A percentile compares a stretch with the other conserved stretches of the same genome.
These are phyloP conservation scores for Brasenia schreberi DNA, from an alignment of 164 flowering plant genomes.

Conservation along the genomic window DNA sequence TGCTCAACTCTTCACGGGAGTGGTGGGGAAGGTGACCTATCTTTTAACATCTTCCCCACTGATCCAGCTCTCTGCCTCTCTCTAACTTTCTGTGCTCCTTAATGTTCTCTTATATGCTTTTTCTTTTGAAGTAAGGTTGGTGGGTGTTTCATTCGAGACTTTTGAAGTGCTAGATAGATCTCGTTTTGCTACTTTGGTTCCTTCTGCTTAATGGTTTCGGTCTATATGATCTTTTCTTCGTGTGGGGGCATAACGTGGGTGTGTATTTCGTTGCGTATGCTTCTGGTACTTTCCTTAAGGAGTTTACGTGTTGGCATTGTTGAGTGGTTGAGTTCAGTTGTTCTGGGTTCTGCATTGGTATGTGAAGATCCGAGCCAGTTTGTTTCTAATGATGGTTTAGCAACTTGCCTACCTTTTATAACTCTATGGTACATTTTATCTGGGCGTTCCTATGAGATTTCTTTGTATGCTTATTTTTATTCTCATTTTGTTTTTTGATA, in stretches of 20 bases:
- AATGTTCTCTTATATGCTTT: background rate
- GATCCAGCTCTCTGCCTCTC: background rate
- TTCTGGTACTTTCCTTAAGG: background rate
- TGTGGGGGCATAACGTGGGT: too few relatives aligned
- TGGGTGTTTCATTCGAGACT: background rate
- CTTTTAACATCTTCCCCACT: background rate
- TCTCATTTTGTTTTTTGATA: too few relatives aligned
- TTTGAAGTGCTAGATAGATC: background rate
- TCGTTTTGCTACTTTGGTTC: background rate
- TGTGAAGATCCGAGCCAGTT: background rate
- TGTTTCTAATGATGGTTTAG: background rate
- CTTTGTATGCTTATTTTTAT: too few relatives aligned
- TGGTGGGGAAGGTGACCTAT: background rate
- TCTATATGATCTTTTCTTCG: too few relatives aligned
- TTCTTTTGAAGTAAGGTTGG: background rate
- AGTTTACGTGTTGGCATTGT: background rate
- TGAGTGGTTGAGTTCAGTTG: background rate
- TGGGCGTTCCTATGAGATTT: too few relatives aligned
- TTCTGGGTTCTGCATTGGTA: background rate
- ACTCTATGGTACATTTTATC: too few relatives aligned
- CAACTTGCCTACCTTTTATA: too few relatives aligned
- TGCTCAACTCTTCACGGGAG: background rate
- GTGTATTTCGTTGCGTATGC: background rate
- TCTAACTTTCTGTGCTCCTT: background rate
- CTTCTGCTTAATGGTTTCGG: background rate